Evolutionary conservation across 2,329 filamentous ascomycete genomes (phyloP), one percentile per base, ranked within the genome.

Genomic region (Cyclaneusma minus): DNA sequence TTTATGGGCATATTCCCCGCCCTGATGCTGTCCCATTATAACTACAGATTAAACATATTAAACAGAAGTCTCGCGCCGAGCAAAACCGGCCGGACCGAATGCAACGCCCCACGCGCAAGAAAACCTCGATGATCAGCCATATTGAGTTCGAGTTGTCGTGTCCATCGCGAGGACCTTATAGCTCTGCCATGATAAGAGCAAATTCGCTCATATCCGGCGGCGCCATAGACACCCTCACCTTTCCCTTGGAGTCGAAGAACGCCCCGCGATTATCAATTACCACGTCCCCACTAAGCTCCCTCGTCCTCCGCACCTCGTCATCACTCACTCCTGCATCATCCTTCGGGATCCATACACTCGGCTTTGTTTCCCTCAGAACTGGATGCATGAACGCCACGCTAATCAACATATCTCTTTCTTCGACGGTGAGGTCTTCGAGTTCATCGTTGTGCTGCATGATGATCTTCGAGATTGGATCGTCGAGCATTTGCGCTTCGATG

Each of bases 251-350:
- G 53, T 93, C 82, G 40, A 94, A 58, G 10, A 81, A 79, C 12
- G 85, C 83, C 34, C 82, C 83, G 49, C 89, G 79, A 48, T 93
- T 93, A 43, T 80, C 89, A 47, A 94, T 83, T 76, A 82, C 91
- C 27, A 94, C 76, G 35, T 68, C 26, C 25, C 29, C 16, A 26
- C 32, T 33, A 10, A 54, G 59, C 33, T 79, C 67, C 36, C 72
- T 65, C 7, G 83, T 91, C 22, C 79, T 64, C 42, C 64, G 61
- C 25, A 94, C 76, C 56, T 95, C 87, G 39, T 94, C 85, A 40
- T 91, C 82, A 37, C 79, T 83, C 31, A 95, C 67, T 3, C 87
- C 87, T 3, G 93, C 49, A 34, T 85, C 77, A 44, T 95, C 87
- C 2, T 73, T 70, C 1, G 87, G 87, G 23, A 95, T 81, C 87